Conservation (phyloP, 2,329 filamentous ascomycete species). For the Alternaria burnsii region DNA sequence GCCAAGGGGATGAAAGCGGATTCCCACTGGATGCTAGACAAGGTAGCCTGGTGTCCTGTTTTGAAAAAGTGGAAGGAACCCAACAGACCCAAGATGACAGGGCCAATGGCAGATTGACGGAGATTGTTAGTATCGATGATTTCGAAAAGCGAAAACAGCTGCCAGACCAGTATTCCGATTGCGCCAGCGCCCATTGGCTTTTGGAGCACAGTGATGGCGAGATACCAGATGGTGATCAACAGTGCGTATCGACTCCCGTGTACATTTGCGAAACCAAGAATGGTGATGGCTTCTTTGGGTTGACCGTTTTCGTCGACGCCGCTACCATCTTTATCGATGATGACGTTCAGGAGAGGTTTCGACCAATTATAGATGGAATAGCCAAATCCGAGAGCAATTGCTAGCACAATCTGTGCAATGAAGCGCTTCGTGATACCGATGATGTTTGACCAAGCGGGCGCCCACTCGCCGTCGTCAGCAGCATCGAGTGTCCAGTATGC, state of each 20-base stretch:
- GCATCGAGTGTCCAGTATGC: conserved; percentile 90
- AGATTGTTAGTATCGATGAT: conserved; percentile 69
- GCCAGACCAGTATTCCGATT: conserved; percentile 83
- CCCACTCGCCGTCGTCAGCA: conserved; percentile 86
- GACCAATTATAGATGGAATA: conserved; percentile 86
- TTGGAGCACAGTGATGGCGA: conserved; percentile 80
- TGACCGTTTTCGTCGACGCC: conserved; percentile 28
- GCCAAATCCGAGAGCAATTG: conserved; percentile 81
- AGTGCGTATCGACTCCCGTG: conserved; percentile 90
- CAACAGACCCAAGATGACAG: conserved; percentile 83
- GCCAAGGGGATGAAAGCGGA: conserved; percentile 88
- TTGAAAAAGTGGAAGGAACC: conserved; percentile 97
- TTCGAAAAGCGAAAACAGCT: conserved; percentile 79
- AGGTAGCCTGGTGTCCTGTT: conserved; percentile 90
- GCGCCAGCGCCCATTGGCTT: conserved; percentile 95
- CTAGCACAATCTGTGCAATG: conserved; percentile 81
- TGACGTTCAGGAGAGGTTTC: conserved; percentile 81
- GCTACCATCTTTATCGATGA: conserved; percentile 47
- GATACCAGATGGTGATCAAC: conserved; percentile 78
- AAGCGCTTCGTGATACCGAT: conserved; percentile 80
- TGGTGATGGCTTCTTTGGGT: conserved; percentile 66
- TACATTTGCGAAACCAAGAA: conserved; percentile 92
- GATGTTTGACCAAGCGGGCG: conserved; percentile 59
- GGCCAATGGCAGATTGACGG: conserved; percentile 77
- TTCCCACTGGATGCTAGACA: conserved; percentile 95